These are phyloP conservation scores for Chrysopogon serrulatus DNA, from an alignment of 176 grass and related monocot genomes.

Conservation along the genomic window DNA sequence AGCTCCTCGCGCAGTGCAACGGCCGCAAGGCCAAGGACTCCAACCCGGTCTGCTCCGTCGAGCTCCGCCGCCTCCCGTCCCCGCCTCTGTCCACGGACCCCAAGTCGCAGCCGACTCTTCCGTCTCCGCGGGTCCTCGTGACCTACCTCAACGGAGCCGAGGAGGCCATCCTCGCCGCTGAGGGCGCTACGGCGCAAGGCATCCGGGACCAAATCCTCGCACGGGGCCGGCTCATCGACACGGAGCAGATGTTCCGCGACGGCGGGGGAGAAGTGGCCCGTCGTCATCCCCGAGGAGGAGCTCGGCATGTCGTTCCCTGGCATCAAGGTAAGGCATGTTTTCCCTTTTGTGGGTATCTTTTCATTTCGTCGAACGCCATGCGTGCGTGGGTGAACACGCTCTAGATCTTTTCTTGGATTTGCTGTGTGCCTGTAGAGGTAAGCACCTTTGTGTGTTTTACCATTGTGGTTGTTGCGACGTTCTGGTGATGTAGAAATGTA, in stretches of 20 bases:
- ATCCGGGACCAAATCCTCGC: too few relatives aligned
- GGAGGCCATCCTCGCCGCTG: slow-evolving; percentile 62
- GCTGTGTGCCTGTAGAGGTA: background rate
- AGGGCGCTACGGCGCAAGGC: slow-evolving; percentile 64
- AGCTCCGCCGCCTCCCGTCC: slow-evolving; percentile 75
- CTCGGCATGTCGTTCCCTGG: too few relatives aligned
- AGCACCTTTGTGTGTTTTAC: background rate
- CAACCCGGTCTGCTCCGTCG: slow-evolving; percentile 82
- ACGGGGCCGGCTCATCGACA: too few relatives aligned
- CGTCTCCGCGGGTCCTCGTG: slow-evolving; percentile 58
- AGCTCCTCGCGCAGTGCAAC: slow-evolving; percentile 90
- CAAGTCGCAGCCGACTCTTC: background rate
- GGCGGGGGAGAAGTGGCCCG: too few relatives aligned
- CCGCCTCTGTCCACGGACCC: background rate
- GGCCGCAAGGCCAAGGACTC: slow-evolving; percentile 91
- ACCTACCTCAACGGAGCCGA: slow-evolving; percentile 79
- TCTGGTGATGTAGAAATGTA: background rate
- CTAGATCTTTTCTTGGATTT: too few relatives aligned
- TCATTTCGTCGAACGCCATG: too few relatives aligned
- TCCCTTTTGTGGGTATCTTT: too few relatives aligned
- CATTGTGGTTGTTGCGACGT: background rate
- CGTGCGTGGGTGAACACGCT: too few relatives aligned
- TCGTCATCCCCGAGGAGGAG: too few relatives aligned
- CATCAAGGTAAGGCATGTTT: too few relatives aligned
- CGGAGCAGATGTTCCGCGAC: too few relatives aligned